Base-by-base conservation (phyloP, 148 eudicot genomes). In the Silene conica region DNA sequence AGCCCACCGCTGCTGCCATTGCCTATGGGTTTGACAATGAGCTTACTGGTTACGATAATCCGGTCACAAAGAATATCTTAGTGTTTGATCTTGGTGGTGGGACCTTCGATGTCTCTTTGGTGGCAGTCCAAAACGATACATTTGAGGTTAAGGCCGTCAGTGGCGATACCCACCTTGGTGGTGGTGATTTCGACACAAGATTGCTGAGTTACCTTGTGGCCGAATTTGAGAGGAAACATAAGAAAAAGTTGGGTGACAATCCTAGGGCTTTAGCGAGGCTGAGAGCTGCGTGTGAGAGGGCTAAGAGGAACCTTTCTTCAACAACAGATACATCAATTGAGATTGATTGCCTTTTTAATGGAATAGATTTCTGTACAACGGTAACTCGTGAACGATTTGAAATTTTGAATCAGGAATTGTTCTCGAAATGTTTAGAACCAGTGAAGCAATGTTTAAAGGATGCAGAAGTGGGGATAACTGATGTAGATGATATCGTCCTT, bases 21-120 rank as follows among this genome's bases (percentile, higher is more conserved):
- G 74, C 74, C 31, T 72, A 72, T 59, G 65, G 74, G 6, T 67
- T 72, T 2, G 56, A 72, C 66, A 59, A 38, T 6, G 60, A 41
- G 55, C 14, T n/a, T 8, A 10, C 4, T 20, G 3, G 1, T 3
- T 16, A 7, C 2, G 6, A 22, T 16, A 8, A 5, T 20, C 18
- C 14, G 3, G 21, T 25, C 0, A 38, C 3, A 11, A 63, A 5
- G 28, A 63, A 69, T 8, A 22, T 63, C 0, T 12, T 73, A 43
- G 67, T 63, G 6, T 63, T 73, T 63, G 70, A 73, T 5, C 68
- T 73, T 2, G 68, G 76, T 22, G 76, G 76, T 22, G 76, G 76
- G 43, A 73, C 70, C 5, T 73, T 73, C 21, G 69, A 73, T 58
- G 74, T 71, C 2, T 71, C 74, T 4, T 12, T 71, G 31, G 64